These are phyloP conservation scores for Ceraceosorus bombacis DNA, from an alignment of 1,284 basidiomycete species.

Conservation along the genomic window DNA sequence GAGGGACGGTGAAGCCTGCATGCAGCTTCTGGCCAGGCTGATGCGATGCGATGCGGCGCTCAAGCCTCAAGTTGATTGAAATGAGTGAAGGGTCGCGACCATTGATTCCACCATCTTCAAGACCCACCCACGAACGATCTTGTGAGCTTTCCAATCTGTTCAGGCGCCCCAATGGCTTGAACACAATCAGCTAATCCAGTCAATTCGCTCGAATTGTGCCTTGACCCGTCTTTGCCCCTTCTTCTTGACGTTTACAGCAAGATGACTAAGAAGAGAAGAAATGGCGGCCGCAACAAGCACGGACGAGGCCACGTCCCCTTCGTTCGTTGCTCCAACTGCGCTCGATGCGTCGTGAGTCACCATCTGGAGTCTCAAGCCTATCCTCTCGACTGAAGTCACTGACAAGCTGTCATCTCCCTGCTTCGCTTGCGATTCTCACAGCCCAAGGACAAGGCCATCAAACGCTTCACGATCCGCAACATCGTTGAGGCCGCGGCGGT, in stretches of 20 bases:
- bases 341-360: neutral
- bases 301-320: conserved; percentile 91
- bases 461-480: conserved; percentile 97
- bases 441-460: conserved; percentile 88
- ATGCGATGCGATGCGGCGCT: no score
- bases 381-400: no score
- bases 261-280: conserved; percentile 97
- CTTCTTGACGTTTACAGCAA: conserved; percentile 14
- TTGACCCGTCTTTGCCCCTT: conserved; percentile 40
- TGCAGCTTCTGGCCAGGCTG: no score
- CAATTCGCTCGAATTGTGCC: conserved; percentile 37
- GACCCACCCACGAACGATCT: no score
- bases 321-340: conserved; percentile 96
- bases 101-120: no score
- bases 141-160: no score
- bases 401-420: neutral
- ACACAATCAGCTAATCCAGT: no score
- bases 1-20: no score
- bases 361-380: neutral
- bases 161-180: no score
- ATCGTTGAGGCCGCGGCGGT: conserved; percentile 99
- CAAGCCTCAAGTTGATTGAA: no score
- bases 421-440: conserved; percentile 51
- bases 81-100: no score
- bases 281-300: conserved; percentile 58